These are phyloP conservation scores for Xylaria curta DNA, from an alignment of 495 filamentous ascomycete species.

Conservation along the genomic window DNA sequence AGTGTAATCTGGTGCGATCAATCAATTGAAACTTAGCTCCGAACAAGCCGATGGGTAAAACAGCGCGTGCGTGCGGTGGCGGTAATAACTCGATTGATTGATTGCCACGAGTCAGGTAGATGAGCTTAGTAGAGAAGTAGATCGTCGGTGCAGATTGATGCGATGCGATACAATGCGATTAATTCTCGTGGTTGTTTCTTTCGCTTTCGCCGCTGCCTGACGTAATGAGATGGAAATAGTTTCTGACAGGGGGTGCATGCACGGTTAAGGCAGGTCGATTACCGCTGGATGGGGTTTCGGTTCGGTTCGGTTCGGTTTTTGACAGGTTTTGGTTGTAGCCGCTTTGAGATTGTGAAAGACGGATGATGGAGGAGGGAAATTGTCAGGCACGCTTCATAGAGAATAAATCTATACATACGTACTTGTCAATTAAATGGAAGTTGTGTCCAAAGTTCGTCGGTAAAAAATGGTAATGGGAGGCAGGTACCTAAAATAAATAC, in stretches of 20 bases:
- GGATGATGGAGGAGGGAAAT: not conserved
- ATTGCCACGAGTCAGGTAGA: not conserved
- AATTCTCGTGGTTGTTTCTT: not conserved
- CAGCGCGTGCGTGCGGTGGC: not conserved
- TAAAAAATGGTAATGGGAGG: too few species aligned
- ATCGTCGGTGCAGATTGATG: not conserved
- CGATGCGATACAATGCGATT: not conserved
- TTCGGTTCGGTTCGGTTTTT: too few species aligned
- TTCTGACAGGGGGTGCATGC: not conserved
- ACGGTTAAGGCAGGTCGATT: slow-evolving; percentile 2
- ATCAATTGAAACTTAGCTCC: not conserved
- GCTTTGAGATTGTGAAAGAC: not conserved
- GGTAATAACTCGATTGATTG: not conserved
- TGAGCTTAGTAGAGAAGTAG: not conserved
- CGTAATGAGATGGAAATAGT: not conserved
- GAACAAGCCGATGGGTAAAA: not conserved
- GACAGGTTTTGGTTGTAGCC: not conserved
- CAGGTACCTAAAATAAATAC: not conserved
- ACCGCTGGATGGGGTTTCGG: not conserved
- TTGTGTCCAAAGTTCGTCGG: too few species aligned
- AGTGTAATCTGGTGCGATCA: not conserved
- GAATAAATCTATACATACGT: not conserved
- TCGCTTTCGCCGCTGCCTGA: slow-evolving; percentile 8
- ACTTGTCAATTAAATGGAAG: too few species aligned
- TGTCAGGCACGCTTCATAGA: not conserved